These are phyloP conservation scores for Oryza punctata DNA, from an alignment of 176 grass and related monocot species.

Conservation along the genomic window DNA sequence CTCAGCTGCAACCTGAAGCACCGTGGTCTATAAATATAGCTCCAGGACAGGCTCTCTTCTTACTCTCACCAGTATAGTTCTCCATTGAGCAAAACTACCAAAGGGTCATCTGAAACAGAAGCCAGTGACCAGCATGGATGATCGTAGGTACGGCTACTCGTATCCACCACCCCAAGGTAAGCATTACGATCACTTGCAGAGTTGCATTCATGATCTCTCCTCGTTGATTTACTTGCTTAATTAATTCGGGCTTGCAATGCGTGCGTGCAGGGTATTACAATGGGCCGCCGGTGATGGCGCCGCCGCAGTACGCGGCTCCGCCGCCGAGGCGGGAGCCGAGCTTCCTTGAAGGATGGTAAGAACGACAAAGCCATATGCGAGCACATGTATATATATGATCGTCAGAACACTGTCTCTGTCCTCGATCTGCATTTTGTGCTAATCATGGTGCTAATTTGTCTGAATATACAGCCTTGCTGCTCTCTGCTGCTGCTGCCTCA, in stretches of 20 bases:
- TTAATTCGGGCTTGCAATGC: background rate
- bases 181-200: too few species aligned
- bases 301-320: conserved; percentile 49
- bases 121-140: too few species aligned
- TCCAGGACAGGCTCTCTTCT: background rate
- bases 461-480: conserved; percentile 46
- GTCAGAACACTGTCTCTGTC: background rate
- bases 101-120: background rate
- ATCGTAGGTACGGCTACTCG: conserved; percentile 47
- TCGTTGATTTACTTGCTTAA: background rate
- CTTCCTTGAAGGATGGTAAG: conserved; percentile 75
- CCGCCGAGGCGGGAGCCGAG: conserved; percentile 55
- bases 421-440: background rate
- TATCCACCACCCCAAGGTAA: conserved; percentile 50
- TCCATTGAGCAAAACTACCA: background rate
- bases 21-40: background rate
- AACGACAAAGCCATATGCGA: background rate
- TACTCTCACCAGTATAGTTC: background rate
- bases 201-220: background rate
- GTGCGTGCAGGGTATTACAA: conserved; percentile 52
- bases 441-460: background rate
- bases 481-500: conserved; percentile 71
- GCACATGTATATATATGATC: background rate
- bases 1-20: background rate
- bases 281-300: conserved; percentile 61